Evolutionary conservation across 768 basidiomycete species (phyloP).

Genomic region (Saitozyma sp.): DNA sequence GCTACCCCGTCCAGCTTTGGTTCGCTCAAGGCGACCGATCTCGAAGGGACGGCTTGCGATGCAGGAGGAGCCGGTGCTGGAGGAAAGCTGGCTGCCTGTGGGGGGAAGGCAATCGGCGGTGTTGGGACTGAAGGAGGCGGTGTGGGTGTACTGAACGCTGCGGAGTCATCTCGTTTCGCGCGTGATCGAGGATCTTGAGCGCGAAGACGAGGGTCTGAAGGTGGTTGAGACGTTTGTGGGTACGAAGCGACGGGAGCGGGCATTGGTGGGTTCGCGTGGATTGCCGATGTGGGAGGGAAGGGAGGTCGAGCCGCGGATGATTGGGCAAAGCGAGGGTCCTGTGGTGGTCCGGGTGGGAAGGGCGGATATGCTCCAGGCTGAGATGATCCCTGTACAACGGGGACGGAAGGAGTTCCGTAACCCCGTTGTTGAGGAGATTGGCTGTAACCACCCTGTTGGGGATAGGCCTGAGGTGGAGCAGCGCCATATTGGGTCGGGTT

Average conservation of each 20-base stretch:
- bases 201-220: slow-evolving; percentile 24
- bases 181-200: slow-evolving; percentile 35
- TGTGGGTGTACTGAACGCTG: slow-evolving; percentile 12
- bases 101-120: too few species aligned
- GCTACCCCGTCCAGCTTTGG: not conserved
- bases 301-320: slow-evolving; percentile 4
- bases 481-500: too few species aligned
- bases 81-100: too few species aligned
- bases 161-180: not conserved
- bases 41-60: too few species aligned
- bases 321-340: too few species aligned
- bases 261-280: not conserved
- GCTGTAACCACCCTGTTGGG: not conserved
- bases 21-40: too few species aligned
- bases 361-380: too few species aligned
- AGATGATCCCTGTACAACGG: too few species aligned
- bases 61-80: too few species aligned
- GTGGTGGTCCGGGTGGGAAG: too few species aligned
- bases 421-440: not conserved
- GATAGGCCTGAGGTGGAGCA: not conserved
- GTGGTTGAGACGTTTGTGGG: too few species aligned
- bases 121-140: slow-evolving; percentile 13
- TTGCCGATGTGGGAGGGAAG: slow-evolving; percentile 9
- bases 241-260: not conserved
- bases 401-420: not conserved